phyloP scores from a whole-genome alignment of 345 rosid genomes.

The Citrus mangshanensis region DNA sequence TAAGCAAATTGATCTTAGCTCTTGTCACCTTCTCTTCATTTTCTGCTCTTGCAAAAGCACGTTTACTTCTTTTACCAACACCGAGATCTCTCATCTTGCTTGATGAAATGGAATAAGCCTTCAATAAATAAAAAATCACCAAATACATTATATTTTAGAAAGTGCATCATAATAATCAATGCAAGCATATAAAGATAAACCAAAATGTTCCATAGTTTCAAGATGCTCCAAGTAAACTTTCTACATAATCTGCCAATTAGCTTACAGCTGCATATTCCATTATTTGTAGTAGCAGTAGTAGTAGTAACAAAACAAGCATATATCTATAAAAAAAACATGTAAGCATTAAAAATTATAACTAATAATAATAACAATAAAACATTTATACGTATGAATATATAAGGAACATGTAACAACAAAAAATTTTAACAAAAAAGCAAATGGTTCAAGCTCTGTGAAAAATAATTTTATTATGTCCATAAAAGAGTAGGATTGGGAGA shows the following conservation, averaged over 20 bases:
- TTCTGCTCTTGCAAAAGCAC: constrained; percentile 26
- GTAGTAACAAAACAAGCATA: no score
- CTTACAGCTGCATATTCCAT: neutral
- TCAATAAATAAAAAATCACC: constrained; percentile 9
- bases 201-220: neutral
- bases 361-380: no score
- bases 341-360: no score
- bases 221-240: constrained; percentile 7
- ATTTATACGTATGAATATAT: neutral
- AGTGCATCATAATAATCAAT: neutral
- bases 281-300: no score
- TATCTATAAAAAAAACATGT: no score
- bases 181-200: constrained; percentile 6
- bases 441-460: neutral
- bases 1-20: constrained; percentile 9
- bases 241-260: neutral
- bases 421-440: neutral
- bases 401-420: neutral
- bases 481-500: neutral
- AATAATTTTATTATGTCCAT: neutral
- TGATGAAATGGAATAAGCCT: constrained; percentile 68
- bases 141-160: neutral
- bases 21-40: constrained; percentile 48
- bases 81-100: constrained; percentile 48
- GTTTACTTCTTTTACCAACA: constrained; percentile 41